Evolutionary conservation across 2,329 filamentous ascomycete genomes (phyloP).

Genomic region (Tolypocladium nubicola): DNA sequence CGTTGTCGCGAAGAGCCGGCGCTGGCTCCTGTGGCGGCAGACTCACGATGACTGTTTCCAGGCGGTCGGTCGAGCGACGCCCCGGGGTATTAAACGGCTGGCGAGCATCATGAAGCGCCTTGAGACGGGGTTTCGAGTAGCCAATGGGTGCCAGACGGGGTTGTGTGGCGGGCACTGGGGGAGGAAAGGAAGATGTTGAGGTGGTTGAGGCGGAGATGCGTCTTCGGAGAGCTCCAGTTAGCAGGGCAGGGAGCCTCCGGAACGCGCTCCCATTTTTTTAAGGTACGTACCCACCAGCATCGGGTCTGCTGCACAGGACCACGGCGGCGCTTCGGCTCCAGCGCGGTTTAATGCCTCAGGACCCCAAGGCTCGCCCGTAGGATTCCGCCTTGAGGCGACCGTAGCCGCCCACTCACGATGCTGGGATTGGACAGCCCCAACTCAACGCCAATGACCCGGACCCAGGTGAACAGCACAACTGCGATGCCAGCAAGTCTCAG

Average conservation of each 20-base stretch:
- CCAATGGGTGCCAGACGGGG: conserved; percentile 13
- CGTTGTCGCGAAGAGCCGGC: neutral
- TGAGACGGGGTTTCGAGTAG: conserved; percentile 10
- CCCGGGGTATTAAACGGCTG: conserved; percentile 49
- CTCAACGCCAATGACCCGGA: neutral
- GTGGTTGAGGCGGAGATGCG: neutral
- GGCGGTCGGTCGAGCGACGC: conserved; percentile 41
- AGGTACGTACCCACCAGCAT: neutral
- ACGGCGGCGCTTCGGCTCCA: neutral
- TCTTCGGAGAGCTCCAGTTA: conserved; percentile 8
- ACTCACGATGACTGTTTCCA: conserved; percentile 45
- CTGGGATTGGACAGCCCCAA: neutral
- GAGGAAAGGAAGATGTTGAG: conserved; percentile 1
- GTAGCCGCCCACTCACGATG: conserved; percentile 4
- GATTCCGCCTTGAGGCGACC: conserved; percentile 8
- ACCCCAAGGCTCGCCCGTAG: conserved; percentile 1
- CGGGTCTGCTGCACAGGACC: neutral
- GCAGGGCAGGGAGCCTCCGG: conserved; percentile 1
- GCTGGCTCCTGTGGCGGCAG: neutral
- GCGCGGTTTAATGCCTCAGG: conserved; percentile 4
- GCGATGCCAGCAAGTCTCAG: neutral
- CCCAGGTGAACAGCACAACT: neutral
- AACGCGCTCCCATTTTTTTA: neutral
- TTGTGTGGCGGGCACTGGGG: conserved; percentile 2
- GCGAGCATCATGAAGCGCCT: conserved; percentile 42